Conservation (phyloP, 257 asterid genomes). For the Vinca minor region DNA sequence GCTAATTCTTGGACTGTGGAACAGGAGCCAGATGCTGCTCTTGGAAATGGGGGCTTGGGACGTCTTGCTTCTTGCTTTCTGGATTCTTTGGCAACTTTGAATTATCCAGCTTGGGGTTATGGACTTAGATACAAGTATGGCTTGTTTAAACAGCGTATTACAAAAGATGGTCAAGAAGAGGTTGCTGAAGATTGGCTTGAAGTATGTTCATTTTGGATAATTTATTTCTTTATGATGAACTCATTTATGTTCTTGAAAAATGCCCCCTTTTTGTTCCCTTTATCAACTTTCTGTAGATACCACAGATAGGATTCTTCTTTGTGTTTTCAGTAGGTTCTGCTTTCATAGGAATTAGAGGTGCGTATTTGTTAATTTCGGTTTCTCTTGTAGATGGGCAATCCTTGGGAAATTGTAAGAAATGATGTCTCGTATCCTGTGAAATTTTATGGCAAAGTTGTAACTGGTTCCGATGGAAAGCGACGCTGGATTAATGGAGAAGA, state of each 20-base stretch:
- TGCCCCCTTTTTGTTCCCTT: neutral
- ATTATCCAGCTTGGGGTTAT: conserved; percentile 93
- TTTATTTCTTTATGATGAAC: conserved; percentile 9
- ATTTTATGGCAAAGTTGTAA: conserved; percentile 63
- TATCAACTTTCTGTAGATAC: neutral
- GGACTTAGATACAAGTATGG: conserved; percentile 86
- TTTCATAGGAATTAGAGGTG: neutral
- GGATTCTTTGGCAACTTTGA: conserved; percentile 76
- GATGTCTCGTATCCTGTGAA: conserved; percentile 69
- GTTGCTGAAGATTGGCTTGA: conserved; percentile 92
- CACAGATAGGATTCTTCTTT: neutral
- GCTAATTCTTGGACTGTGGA: conserved; percentile 10
- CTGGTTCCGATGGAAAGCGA: conserved; percentile 59
- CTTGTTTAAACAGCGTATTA: conserved; percentile 59
- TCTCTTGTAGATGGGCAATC: conserved; percentile 59
- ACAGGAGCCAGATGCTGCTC: conserved; percentile 89
- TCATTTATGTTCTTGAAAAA: neutral
- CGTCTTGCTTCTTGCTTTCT: conserved; percentile 90
- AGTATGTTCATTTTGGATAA: conserved; percentile 38
- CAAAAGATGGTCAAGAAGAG: conserved; percentile 87
- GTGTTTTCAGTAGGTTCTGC: neutral
- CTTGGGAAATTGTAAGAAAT: conserved; percentile 81
- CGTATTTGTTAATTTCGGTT: conserved; percentile 13
- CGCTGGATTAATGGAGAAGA: conserved; percentile 85
- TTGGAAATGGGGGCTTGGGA: conserved; percentile 88